Evolutionary conservation across 176 grass and related monocot genomes (phyloP).

Genomic region (Oryza longistaminata): DNA sequence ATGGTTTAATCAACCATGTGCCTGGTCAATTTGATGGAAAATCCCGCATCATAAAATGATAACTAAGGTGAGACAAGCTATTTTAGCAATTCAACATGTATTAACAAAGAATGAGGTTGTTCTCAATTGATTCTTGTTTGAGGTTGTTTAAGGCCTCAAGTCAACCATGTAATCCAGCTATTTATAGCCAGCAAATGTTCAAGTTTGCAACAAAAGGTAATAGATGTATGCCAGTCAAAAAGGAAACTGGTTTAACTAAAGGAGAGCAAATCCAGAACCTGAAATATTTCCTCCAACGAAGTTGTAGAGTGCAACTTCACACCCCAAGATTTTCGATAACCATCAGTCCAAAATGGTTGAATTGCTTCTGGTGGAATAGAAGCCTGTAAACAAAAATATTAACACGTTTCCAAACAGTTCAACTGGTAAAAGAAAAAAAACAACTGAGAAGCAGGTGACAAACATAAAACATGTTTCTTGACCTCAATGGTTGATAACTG

Average conservation of each 20-base stretch:
- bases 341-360: slow-evolving; percentile 80
- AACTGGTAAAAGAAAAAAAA: slow-evolving; percentile 13
- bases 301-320: slow-evolving; percentile 71
- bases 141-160: slow-evolving; percentile 20
- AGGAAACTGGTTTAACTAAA: slow-evolving; percentile 8
- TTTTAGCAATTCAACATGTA: slow-evolving; percentile 27
- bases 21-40: slow-evolving; percentile 21
- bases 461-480: slow-evolving; percentile 8
- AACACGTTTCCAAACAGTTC: slow-evolving; percentile 33
- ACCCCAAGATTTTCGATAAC: slow-evolving; percentile 88
- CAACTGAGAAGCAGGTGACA: slow-evolving; percentile 23
- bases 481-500: slow-evolving; percentile 82
- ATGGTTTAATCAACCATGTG: slow-evolving; percentile 28
- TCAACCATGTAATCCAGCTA: slow-evolving; percentile 6
- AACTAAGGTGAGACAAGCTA: neutral
- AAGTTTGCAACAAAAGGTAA: neutral
- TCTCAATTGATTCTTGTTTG: neutral
- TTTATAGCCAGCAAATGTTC: slow-evolving; percentile 24
- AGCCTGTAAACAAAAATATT: slow-evolving; percentile 54
- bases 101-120: neutral
- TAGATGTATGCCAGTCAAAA: slow-evolving; percentile 18
- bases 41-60: slow-evolving; percentile 16
- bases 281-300: slow-evolving; percentile 63
- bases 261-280: slow-evolving; percentile 52
- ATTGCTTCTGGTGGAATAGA: slow-evolving; percentile 81